Conservation (phyloP, 768 basidiomycete species). For the Pisolithus sp. region DNA sequence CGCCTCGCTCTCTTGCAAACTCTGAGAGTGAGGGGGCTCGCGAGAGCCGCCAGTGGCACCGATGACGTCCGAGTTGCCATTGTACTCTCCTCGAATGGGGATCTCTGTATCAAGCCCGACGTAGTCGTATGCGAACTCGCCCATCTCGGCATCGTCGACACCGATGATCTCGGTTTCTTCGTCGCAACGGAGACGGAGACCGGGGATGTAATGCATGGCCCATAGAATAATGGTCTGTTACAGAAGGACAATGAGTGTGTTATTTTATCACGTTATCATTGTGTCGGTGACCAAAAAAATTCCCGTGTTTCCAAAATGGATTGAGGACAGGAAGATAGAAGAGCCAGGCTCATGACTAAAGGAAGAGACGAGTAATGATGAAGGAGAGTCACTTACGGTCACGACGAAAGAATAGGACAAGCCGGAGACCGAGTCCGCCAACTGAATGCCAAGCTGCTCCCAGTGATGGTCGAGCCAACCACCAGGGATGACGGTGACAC, state of each 20-base stretch:
- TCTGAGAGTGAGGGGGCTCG: constrained; percentile 29
- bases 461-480: constrained; percentile 86
- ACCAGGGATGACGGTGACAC: constrained; percentile 55
- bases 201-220: constrained; percentile 85
- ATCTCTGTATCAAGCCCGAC: constrained; percentile 63
- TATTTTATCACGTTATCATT: background rate
- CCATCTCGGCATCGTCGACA: constrained; percentile 86
- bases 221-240: constrained; percentile 71
- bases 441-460: constrained; percentile 78
- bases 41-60: constrained; percentile 24
- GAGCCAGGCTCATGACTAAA: too few relatives aligned
- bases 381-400: constrained; percentile 44
- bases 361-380: background rate
- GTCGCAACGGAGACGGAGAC: constrained; percentile 59
- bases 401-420: constrained; percentile 68
- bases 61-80: constrained; percentile 9
- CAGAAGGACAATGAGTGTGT: background rate
- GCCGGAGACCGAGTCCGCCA: constrained; percentile 67
- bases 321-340: too few relatives aligned
- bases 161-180: constrained; percentile 74
- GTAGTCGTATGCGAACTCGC: constrained; percentile 86
- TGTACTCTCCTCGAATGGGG: constrained; percentile 25
- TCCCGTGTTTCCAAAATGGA: too few relatives aligned
- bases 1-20: constrained; percentile 22
- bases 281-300: too few relatives aligned